These are phyloP conservation scores for Striga hermonthica DNA, from an alignment of 305 asterid species.

Conservation along the genomic window DNA sequence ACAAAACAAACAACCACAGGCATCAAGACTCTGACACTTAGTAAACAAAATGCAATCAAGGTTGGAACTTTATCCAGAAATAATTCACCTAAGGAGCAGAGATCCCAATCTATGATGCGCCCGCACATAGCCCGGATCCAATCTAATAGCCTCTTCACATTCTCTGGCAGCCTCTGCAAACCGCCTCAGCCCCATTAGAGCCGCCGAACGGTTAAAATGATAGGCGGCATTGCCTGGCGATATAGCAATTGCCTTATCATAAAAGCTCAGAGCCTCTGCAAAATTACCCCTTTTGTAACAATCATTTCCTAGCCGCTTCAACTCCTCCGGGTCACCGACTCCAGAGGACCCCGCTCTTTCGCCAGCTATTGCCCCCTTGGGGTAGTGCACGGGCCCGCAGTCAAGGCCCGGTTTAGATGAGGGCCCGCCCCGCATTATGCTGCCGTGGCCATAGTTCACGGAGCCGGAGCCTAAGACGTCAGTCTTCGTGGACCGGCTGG, in stretches of 20 bases:
- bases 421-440: constrained; percentile 71
- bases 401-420: constrained; percentile 40
- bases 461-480: constrained; percentile 80
- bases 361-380: constrained; percentile 45
- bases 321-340: constrained; percentile 67
- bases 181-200: constrained; percentile 63
- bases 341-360: constrained; percentile 35
- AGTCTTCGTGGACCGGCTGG: constrained; percentile 45
- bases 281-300: constrained; percentile 60
- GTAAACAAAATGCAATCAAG: constrained; percentile 23
- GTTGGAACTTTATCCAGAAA: constrained; percentile 18
- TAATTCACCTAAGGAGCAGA: constrained; percentile 72
- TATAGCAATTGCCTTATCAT: constrained; percentile 73
- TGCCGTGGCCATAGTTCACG: constrained; percentile 86
- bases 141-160: constrained; percentile 80
- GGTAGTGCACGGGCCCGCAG: constrained; percentile 28
- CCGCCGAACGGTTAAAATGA: constrained; percentile 78
- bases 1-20: not conserved
- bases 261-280: constrained; percentile 59
- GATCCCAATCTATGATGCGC: constrained; percentile 94
- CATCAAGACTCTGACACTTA: constrained; percentile 18
- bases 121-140: constrained; percentile 80
- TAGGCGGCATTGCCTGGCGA: constrained; percentile 64
- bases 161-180: constrained; percentile 67
- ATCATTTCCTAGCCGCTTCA: constrained; percentile 78